Percentiles rank a stretch among this genome's conserved stretches.
These are phyloP conservation scores for Diospyros kaki DNA, from an alignment of 148 eudicot species.

Conservation along the genomic window DNA sequence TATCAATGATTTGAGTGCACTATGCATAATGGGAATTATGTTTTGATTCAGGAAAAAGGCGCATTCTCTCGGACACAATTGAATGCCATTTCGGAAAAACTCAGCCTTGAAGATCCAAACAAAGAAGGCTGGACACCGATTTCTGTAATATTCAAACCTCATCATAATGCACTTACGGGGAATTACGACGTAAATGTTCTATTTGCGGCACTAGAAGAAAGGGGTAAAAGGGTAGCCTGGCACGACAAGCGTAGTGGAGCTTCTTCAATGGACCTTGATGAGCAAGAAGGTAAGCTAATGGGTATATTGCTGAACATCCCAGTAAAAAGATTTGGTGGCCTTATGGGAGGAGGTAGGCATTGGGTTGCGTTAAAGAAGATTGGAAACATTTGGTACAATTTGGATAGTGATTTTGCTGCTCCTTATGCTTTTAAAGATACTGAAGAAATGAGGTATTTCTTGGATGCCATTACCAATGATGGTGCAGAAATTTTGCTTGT, in stretches of 20 bases:
- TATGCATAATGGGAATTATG: not conserved
- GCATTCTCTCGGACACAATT: slow-evolving; percentile 57
- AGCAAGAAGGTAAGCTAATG: slow-evolving; percentile 48
- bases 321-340: slow-evolving; percentile 53
- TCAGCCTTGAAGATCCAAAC: slow-evolving; percentile 59
- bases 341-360: slow-evolving; percentile 73
- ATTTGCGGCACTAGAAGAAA: slow-evolving; percentile 71
- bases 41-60: slow-evolving; percentile 58
- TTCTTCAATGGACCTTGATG: slow-evolving; percentile 61
- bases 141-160: slow-evolving; percentile 76
- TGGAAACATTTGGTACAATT: slow-evolving; percentile 74
- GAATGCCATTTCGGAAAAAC: slow-evolving; percentile 62
- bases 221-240: slow-evolving; percentile 76
- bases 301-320: slow-evolving; percentile 80
- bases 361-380: slow-evolving; percentile 80
- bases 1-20: not conserved
- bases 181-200: slow-evolving; percentile 89
- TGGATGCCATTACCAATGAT: slow-evolving; percentile 44
- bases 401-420: slow-evolving; percentile 82
- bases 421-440: slow-evolving; percentile 48
- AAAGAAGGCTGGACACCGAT: slow-evolving; percentile 67
- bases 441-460: slow-evolving; percentile 59
- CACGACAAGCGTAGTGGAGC: slow-evolving; percentile 68
- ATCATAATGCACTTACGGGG: slow-evolving; percentile 79
- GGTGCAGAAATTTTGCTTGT: slow-evolving; percentile 82